Evolutionary conservation across 352 stramenopile species (phyloP).

Genomic region (Blastocystis sp.): DNA sequence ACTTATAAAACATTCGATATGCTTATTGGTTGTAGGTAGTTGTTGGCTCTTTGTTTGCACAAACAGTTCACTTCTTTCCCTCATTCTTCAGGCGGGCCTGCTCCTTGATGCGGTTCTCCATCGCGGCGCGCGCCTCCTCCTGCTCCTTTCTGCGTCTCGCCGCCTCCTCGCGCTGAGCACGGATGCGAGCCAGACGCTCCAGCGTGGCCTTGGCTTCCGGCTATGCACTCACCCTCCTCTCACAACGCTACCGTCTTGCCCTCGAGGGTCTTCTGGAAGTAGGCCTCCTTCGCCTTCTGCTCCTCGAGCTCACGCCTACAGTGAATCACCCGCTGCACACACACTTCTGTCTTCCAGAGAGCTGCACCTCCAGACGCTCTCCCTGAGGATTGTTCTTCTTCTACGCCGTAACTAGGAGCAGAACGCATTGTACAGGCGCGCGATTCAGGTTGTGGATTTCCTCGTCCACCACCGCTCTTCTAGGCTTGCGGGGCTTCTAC

Average conservation of each 20-base stretch:
- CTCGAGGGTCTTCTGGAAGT: constrained; percentile 57
- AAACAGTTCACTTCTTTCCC: constrained; percentile 49
- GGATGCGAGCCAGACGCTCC: constrained; percentile 47
- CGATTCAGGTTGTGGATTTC: constrained; percentile 56
- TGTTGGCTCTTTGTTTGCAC: neutral
- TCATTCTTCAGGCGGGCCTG: constrained; percentile 45
- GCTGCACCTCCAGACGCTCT: constrained; percentile 20
- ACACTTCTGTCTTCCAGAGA: constrained; percentile 63
- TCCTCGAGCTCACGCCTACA: constrained; percentile 57
- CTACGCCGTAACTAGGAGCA: neutral
- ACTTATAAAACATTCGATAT: constrained; percentile 68
- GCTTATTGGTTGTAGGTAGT: constrained; percentile 48
- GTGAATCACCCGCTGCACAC: neutral
- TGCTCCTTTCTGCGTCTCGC: constrained; percentile 65
- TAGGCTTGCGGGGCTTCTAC: neutral
- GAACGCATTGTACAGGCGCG: neutral
- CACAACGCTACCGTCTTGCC: constrained; percentile 19
- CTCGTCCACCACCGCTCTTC: neutral
- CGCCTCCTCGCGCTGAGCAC: constrained; percentile 61
- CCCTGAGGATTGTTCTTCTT: neutral
- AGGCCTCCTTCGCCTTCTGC: constrained; percentile 44
- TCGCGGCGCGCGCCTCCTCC: constrained; percentile 21
- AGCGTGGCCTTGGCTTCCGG: constrained; percentile 58
- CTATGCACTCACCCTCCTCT: neutral
- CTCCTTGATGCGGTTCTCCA: constrained; percentile 48